Evolutionary conservation across 2,329 filamentous ascomycete species (phyloP).

Genomic region (Nemania abortiva): DNA sequence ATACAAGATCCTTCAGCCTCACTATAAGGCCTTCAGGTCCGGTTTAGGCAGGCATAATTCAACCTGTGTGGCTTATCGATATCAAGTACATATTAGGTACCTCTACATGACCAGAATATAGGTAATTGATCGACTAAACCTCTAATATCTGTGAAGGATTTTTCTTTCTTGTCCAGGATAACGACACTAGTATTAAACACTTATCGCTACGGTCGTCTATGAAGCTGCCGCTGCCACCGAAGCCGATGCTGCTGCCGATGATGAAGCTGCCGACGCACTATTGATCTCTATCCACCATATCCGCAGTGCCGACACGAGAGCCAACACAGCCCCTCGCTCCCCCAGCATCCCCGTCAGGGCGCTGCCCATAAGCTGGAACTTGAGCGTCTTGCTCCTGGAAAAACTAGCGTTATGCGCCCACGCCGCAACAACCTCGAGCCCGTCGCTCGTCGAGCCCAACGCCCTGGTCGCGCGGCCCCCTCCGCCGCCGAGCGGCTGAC

Average conservation of each 20-base stretch:
- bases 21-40: too few relatives aligned
- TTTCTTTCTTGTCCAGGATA: too few relatives aligned
- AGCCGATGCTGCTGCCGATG: not conserved
- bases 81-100: too few relatives aligned
- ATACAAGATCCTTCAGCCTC: too few relatives aligned
- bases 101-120: too few relatives aligned
- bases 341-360: slow-evolving; percentile 56
- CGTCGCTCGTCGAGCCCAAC: slow-evolving; percentile 50
- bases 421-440: slow-evolving; percentile 58
- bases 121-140: too few relatives aligned
- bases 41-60: too few relatives aligned
- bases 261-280: not conserved
- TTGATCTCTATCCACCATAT: slow-evolving; percentile 46
- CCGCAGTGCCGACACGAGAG: slow-evolving; percentile 55
- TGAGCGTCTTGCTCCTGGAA: slow-evolving; percentile 54
- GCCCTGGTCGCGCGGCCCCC: slow-evolving; percentile 31
- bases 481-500: slow-evolving; percentile 37
- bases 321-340: slow-evolving; percentile 58
- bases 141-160: too few relatives aligned
- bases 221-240: not conserved
- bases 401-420: slow-evolving; percentile 50
- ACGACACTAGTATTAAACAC: too few relatives aligned
- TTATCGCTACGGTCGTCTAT: not conserved
- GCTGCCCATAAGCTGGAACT: slow-evolving; percentile 57
- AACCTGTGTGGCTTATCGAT: too few relatives aligned